Conservation (phyloP, 2,329 filamentous ascomycete species). For the Colletotrichum endophyticum region DNA sequence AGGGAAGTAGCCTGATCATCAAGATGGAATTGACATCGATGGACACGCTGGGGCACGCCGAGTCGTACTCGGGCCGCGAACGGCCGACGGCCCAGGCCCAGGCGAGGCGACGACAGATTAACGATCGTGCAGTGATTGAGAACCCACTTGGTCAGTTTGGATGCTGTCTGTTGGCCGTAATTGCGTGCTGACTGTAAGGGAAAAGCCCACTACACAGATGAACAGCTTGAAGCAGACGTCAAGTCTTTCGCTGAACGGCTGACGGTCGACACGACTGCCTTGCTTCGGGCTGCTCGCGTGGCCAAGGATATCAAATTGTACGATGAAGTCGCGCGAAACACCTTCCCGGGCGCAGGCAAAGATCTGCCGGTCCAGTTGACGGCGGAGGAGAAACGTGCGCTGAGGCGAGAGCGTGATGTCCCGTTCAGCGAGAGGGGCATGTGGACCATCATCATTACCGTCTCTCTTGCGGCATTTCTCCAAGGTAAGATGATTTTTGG, state of each 20-base stretch:
- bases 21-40: background rate
- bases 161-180: background rate
- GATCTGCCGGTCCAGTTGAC: slow-evolving; percentile 36
- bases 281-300: slow-evolving; percentile 44
- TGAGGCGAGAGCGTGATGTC: slow-evolving; percentile 41
- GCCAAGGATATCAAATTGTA: slow-evolving; percentile 44
- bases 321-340: slow-evolving; percentile 37
- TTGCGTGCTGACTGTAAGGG: background rate
- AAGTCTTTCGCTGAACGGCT: slow-evolving; percentile 33
- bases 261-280: slow-evolving; percentile 30
- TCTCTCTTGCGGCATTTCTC: slow-evolving; percentile 47
- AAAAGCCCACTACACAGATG: slow-evolving; percentile 40
- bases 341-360: slow-evolving; percentile 21
- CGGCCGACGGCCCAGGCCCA: slow-evolving; percentile 28
- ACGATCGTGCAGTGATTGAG: slow-evolving; percentile 39
- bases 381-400: slow-evolving; percentile 38
- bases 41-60: slow-evolving; percentile 7
- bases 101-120: slow-evolving; percentile 30
- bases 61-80: slow-evolving; percentile 19
- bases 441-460: slow-evolving; percentile 43
- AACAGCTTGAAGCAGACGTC: slow-evolving; percentile 41
- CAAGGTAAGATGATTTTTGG: slow-evolving; percentile 31
- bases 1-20: background rate
- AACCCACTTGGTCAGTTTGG: slow-evolving; percentile 34
- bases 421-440: slow-evolving; percentile 44